Base-by-base conservation (phyloP, 2,329 filamentous ascomycete species). In the Diplodia corticola region DNA sequence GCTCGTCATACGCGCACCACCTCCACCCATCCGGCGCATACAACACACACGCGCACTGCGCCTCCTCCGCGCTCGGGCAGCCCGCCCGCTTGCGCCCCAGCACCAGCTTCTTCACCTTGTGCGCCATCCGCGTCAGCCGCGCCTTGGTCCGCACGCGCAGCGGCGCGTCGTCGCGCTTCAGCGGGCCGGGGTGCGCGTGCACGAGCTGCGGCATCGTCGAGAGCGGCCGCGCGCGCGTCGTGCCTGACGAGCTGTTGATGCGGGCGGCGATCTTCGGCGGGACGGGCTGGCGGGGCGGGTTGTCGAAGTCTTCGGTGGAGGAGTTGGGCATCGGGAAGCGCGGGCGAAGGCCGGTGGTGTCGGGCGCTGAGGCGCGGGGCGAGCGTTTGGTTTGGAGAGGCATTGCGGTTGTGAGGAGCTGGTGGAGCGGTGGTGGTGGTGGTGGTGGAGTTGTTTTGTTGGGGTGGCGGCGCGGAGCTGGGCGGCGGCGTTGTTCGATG, bases 11-110 rank as follows among this genome's bases (percentile, higher is more conserved):
- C 5, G n/a, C 15, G n/a, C 57, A 61, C 12, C 24, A 61, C 9
- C 57, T 4, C 57, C 57, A 61, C 13, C 57, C 57, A 6, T 61
- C 44, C 5, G 57, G 57, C 5, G 57, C 44, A 10, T 61, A 49
- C 4, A 35, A 28, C 40, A 26, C 49, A 44, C 57, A 61, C 12
- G 57, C 26, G 44, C 57, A 61, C 44, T 49, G 57, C 5, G 57
- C 57, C 26, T 61, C 40, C 40, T 49, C 57, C 0, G 44, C 26
- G 10, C 4, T 24, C 5, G 57, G 44, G n/a, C n/a, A n/a, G n/a
- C n/a, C n/a, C n/a, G n/a, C n/a, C n/a, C n/a, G 44, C 40, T 3
- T 9, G 3, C 40, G 5, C 12, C 30, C 30, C 30, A 35, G 12
- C 10, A 61, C 20, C 17, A 61, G n/a, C 44, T 24, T 48, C 44